Conservation (phyloP, 2,329 filamentous ascomycete species). For the Penicillium sp. region DNA sequence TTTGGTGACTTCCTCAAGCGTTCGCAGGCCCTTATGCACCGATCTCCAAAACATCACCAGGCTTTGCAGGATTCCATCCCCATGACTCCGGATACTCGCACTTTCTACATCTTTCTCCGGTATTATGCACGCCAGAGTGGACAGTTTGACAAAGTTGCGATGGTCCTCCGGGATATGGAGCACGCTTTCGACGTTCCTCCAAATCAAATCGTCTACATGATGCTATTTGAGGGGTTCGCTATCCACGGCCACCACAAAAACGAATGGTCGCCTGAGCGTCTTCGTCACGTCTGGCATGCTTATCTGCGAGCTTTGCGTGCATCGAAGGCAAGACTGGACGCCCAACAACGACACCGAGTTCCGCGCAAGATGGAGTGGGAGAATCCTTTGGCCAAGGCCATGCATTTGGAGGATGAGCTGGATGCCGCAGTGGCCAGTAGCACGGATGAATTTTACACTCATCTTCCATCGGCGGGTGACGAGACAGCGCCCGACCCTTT, state of each 20-base stretch:
- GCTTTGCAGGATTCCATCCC: slow-evolving; percentile 60
- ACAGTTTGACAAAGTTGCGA: slow-evolving; percentile 63
- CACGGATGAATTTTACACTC: slow-evolving; percentile 7
- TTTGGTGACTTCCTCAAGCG: slow-evolving; percentile 46
- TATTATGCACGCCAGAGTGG: slow-evolving; percentile 65
- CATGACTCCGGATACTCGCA: slow-evolving; percentile 68
- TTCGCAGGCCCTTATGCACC: slow-evolving; percentile 38
- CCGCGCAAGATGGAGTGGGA: slow-evolving; percentile 21
- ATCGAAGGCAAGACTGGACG: slow-evolving; percentile 26
- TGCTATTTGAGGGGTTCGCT: slow-evolving; percentile 76
- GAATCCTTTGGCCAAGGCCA: slow-evolving; percentile 22
- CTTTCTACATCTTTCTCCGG: slow-evolving; percentile 72
- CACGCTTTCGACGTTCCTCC: slow-evolving; percentile 59
- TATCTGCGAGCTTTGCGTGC: slow-evolving; percentile 48
- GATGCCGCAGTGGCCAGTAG: slow-evolving; percentile 3
- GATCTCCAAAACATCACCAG: slow-evolving; percentile 52
- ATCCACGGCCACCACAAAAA: slow-evolving; percentile 61
- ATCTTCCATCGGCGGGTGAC: neutral
- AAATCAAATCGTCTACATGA: slow-evolving; percentile 70
- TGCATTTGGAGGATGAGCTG: slow-evolving; percentile 3
- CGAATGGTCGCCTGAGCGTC: slow-evolving; percentile 65
- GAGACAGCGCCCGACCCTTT: neutral
- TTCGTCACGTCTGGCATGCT: slow-evolving; percentile 62
- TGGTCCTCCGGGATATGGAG: slow-evolving; percentile 73
- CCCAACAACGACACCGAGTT: neutral